Evolutionary conservation across 257 asterid genomes (phyloP).

Genomic region (Solanum chaucha): DNA sequence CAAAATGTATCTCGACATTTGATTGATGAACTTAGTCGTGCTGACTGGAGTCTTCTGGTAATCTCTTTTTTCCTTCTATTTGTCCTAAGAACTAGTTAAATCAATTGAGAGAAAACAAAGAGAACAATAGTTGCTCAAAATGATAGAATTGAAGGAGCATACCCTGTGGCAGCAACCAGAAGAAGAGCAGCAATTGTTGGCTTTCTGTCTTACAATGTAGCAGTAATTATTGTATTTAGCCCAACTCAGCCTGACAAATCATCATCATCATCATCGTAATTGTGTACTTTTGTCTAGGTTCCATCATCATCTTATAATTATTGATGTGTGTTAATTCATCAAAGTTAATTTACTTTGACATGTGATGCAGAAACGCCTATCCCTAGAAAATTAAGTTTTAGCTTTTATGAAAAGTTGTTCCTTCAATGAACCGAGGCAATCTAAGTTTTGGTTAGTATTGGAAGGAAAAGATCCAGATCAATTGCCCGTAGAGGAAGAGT

Average conservation of each 20-base stretch:
- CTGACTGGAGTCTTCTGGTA: slow-evolving; percentile 89
- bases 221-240: not conserved
- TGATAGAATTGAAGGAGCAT: not conserved
- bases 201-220: not conserved
- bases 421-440: not conserved
- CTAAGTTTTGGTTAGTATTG: not conserved
- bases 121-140: not conserved
- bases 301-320: not conserved
- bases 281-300: not conserved
- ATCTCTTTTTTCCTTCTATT: not conserved
- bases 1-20: slow-evolving; percentile 81
- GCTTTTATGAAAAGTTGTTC: not conserved
- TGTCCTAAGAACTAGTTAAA: not conserved
- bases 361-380: not conserved
- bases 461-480: not conserved
- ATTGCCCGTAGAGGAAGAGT: not conserved
- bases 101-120: not conserved
- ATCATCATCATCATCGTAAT: not conserved
- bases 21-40: slow-evolving; percentile 39
- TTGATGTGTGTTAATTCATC: not conserved
- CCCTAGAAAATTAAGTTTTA: not conserved
- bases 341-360: not conserved
- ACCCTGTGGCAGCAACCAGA: not conserved
- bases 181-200: not conserved
- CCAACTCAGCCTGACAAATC: not conserved